Conservation (phyloP, 2,329 filamentous ascomycete species). For the Fragosphaeria purpurea region DNA sequence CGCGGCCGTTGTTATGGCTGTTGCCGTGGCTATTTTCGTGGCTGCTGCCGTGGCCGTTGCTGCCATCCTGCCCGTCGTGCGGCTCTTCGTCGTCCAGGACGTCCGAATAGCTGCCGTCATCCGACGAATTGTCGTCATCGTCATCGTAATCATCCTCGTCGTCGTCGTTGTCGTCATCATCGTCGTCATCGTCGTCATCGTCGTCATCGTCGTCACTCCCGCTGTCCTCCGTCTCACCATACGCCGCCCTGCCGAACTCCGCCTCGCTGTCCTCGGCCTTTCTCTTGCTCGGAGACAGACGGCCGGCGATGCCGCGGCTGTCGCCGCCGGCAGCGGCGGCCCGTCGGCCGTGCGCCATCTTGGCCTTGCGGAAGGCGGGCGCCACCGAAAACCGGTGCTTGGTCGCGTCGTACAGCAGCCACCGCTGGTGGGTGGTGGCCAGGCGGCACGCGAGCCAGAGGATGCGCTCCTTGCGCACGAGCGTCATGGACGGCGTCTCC, state of each 20-base stretch:
- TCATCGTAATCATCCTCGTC: background rate
- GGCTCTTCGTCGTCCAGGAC: background rate
- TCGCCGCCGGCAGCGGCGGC: background rate
- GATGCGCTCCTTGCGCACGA: conserved; percentile 47
- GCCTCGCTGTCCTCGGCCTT: background rate
- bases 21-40: too few relatives aligned
- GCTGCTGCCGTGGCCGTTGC: too few relatives aligned
- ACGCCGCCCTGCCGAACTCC: too few relatives aligned
- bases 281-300: background rate
- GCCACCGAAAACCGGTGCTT: conserved; percentile 30
- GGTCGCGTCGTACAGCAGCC: conserved; percentile 34
- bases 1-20: too few relatives aligned
- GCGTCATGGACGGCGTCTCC: conserved; percentile 48
- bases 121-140: too few relatives aligned
- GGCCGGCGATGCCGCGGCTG: background rate
- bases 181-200: background rate
- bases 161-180: background rate
- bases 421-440: conserved; percentile 28
- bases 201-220: background rate
- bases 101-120: too few relatives aligned
- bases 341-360: too few relatives aligned
- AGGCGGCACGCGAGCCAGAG: conserved; percentile 47
- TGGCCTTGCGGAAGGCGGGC: background rate
- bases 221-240: too few relatives aligned
- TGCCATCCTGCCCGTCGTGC: too few relatives aligned